Evolutionary conservation across 139 green algal genomes (phyloP).

Genomic region (Closterium sp.): DNA sequence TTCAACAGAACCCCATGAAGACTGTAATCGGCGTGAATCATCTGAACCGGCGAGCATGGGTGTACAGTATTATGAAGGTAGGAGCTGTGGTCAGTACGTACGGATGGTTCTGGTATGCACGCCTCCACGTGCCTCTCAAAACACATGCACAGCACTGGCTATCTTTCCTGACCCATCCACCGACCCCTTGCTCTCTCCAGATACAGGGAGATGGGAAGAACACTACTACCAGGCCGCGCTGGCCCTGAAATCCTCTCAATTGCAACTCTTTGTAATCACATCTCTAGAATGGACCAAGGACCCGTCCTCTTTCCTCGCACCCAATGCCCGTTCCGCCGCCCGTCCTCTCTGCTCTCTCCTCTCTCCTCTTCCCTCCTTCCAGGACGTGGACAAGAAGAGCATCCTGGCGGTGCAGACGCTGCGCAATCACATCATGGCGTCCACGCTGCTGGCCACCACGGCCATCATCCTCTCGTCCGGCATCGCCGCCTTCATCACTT

Average conservation of each 20-base stretch:
- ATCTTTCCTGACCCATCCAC: not conserved
- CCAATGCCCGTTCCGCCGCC: no score
- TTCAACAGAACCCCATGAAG: not conserved
- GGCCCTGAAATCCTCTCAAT: no score
- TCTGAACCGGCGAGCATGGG: conserved; percentile 1
- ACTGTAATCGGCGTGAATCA: conserved; percentile 32
- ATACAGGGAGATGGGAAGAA: no score
- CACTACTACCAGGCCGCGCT: no score
- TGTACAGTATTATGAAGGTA: conserved; percentile 22
- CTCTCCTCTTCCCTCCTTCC: no score
- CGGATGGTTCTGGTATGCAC: no score
- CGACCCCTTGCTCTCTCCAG: no score
- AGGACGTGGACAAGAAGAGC: conserved; percentile 31
- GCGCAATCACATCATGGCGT: conserved; percentile 26
- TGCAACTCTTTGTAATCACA: no score
- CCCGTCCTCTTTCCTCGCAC: no score
- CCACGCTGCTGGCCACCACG: conserved; percentile 5
- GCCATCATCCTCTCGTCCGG: conserved; percentile 15
- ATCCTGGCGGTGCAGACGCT: conserved; percentile 36
- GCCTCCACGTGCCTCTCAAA: not conserved
- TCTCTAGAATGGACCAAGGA: no score
- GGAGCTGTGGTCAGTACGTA: no score
- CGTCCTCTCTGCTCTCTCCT: no score
- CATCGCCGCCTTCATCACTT: conserved; percentile 10
- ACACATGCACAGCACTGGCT: not conserved